Percentiles rank a stretch among this genome's conserved stretches.
Evolutionary conservation across 139 green algal genomes (phyloP).

Genomic region (Protoeuglena noctilucae): DNA sequence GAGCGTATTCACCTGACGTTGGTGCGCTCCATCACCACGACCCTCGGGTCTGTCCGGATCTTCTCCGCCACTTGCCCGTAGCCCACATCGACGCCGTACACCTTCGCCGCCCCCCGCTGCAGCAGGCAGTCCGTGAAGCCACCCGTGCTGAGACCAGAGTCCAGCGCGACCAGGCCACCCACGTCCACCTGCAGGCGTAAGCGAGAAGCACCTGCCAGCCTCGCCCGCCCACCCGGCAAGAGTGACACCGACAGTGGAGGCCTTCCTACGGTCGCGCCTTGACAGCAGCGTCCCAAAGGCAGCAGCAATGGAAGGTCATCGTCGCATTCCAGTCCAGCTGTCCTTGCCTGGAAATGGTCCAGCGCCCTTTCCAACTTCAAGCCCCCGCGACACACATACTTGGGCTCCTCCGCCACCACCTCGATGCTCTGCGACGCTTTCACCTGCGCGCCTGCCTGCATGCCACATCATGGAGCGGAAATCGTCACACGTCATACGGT

Average conservation of each 20-base stretch:
- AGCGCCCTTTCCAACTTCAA: slow-evolving; percentile 84
- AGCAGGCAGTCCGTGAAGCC: slow-evolving; percentile 95
- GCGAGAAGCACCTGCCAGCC: too few relatives aligned
- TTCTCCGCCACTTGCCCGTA: slow-evolving; percentile 79
- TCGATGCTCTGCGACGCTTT: slow-evolving; percentile 24
- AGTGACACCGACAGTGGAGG: too few relatives aligned
- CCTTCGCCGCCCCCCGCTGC: slow-evolving; percentile 54
- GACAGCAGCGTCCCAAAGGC: too few relatives aligned
- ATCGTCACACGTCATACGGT: slow-evolving; percentile 3
- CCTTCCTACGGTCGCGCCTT: too few relatives aligned
- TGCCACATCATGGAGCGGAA: slow-evolving; percentile 14
- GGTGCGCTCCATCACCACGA: slow-evolving; percentile 79
- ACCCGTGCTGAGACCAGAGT: slow-evolving; percentile 83
- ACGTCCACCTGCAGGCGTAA: too few relatives aligned
- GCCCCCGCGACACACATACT: slow-evolving; percentile 58
- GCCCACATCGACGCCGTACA: slow-evolving; percentile 90
- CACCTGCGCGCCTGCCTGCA: slow-evolving; percentile 57
- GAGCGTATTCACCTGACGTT: too few relatives aligned
- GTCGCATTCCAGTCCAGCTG: slow-evolving; percentile 33
- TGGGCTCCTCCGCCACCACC: slow-evolving; percentile 51
- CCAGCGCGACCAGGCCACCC: too few relatives aligned
- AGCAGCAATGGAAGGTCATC: too few relatives aligned
- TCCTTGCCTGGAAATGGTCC: slow-evolving; percentile 57
- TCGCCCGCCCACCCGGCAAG: too few relatives aligned
- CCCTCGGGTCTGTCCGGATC: slow-evolving; percentile 52